Base-by-base conservation (phyloP, 805 yeast species). In the Sungouiella blattae region DNA sequence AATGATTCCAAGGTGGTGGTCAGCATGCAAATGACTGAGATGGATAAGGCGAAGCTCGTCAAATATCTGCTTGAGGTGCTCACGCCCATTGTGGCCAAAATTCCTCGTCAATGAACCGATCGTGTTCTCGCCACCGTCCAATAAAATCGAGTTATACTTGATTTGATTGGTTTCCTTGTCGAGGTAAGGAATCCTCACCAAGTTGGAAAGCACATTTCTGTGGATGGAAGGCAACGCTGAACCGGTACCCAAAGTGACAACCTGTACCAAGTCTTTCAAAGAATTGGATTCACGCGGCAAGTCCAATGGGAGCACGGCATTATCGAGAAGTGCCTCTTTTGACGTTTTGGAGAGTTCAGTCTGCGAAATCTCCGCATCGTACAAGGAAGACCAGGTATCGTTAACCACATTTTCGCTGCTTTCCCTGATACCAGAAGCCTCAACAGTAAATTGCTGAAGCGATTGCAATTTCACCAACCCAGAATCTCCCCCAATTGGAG, bases 111-210 rank as follows among this genome's bases (percentile, higher is more conserved):
- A 58, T 0, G 85, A 62, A 2, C 95, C 96, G 15, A 83, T 50
- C 0, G 98, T 87, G 40, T 87, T 88, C 55, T 93, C 99, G 12
- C 99, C 99, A n/a, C 93, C 95, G 60, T 93, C 99, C 24, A 93
- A 61, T 15, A 93, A 47, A 0, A 85, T 55, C 3, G 81, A 58
- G 44, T 75, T 62, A 49, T 54, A 69, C 5, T 35, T 34, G 4
- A 59, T 28, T 3, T 49, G 39, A 0, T 49, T 60, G 17, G 47
- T 33, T 5, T 32, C 38, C 1, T 32, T 32, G 7, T 40, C 41
- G n/a, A 28, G 26, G 39, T 55, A 69, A 1, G 96, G 95, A 1
- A 88, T 48, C 41, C 96, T 74, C 2, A 93, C 70, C 16, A 88
- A 56, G 13, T 86, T 85, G 0, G 93, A 83, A 11, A 85, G 73